These are phyloP conservation scores for Fusarium lateritium DNA, from an alignment of 2,329 filamentous ascomycete genomes.

Conservation along the genomic window DNA sequence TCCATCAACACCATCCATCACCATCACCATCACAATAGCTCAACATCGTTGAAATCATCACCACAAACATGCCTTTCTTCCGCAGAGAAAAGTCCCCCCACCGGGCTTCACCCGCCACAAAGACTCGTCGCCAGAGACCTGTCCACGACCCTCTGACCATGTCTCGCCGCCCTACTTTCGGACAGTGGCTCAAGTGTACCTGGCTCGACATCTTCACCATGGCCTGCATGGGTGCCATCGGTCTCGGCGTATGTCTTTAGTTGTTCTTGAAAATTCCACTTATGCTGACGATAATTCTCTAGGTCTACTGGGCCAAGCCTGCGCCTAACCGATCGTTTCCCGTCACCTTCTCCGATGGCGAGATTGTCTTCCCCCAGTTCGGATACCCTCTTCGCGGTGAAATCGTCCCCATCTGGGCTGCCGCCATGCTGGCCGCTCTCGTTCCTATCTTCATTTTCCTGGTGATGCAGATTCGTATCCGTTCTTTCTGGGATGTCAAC, in stretches of 20 bases:
- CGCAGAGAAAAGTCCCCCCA: slow-evolving; percentile 35
- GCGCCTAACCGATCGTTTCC: slow-evolving; percentile 79
- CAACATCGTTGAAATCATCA: background rate
- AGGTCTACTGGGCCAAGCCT: slow-evolving; percentile 76
- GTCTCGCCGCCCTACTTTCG: slow-evolving; percentile 70
- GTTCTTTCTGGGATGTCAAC: slow-evolving; percentile 79
- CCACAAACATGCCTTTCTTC: slow-evolving; percentile 36
- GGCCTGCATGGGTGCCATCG: slow-evolving; percentile 74
- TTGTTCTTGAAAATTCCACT: too few species aligned
- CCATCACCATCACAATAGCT: background rate
- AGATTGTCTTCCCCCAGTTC: slow-evolving; percentile 79
- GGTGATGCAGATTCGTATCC: slow-evolving; percentile 76
- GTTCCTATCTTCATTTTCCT: slow-evolving; percentile 77
- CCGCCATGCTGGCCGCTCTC: slow-evolving; percentile 75
- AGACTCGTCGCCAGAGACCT: slow-evolving; percentile 17
- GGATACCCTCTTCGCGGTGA: slow-evolving; percentile 79
- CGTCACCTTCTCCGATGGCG: slow-evolving; percentile 75
- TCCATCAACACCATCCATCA: background rate
- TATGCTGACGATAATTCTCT: background rate
- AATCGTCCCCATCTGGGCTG: slow-evolving; percentile 79
- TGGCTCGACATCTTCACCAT: slow-evolving; percentile 79
- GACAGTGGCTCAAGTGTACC: slow-evolving; percentile 78
- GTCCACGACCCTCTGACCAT: slow-evolving; percentile 53
- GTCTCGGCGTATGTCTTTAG: slow-evolving; percentile 70
- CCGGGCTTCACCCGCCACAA: slow-evolving; percentile 17